phyloP scores from a whole-genome alignment of 2,329 filamentous ascomycete genomes.

The Zalaria sp. region DNA sequence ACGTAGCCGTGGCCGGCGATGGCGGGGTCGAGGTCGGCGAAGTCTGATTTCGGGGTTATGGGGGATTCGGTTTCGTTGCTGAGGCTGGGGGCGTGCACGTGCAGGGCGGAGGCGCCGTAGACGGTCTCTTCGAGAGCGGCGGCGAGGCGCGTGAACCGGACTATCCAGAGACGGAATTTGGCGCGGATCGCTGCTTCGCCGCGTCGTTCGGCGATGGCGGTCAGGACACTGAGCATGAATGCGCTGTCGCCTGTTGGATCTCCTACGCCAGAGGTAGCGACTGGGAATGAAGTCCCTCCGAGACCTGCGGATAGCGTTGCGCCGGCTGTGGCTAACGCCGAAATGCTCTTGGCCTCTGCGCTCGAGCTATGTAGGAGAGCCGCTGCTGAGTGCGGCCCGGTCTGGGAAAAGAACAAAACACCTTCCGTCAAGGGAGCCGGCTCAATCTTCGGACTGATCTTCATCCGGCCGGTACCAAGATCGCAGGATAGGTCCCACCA shows the following conservation, averaged over 20 bases:
- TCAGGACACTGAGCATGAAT: constrained; percentile 78
- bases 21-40: constrained; percentile 17
- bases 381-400: constrained; percentile 9
- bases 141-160: constrained; percentile 81
- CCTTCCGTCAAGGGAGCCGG: constrained; percentile 70
- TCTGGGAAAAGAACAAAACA: constrained; percentile 70
- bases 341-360: constrained; percentile 7
- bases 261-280: constrained; percentile 9
- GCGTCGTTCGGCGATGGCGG: constrained; percentile 71
- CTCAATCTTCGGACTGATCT: constrained; percentile 84
- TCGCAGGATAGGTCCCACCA: constrained; percentile 99
- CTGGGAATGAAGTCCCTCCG: constrained; percentile 9
- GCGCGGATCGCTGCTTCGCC: constrained; percentile 82
- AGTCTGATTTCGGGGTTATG: neutral
- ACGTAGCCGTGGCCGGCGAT: constrained; percentile 64
- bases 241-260: constrained; percentile 76
- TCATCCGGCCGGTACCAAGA: constrained; percentile 79
- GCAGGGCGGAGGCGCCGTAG: constrained; percentile 81
- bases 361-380: constrained; percentile 9
- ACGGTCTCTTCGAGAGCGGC: constrained; percentile 92
- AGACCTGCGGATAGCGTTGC: constrained; percentile 21
- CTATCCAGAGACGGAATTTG: constrained; percentile 91
- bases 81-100: constrained; percentile 40
- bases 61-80: constrained; percentile 6
- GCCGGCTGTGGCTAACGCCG: constrained; percentile 10